Percentiles rank a stretch among this genome's conserved stretches.
Evolutionary conservation across 495 filamentous ascomycete species (phyloP).

Genomic region (Aspergillus sclerotioniger): DNA sequence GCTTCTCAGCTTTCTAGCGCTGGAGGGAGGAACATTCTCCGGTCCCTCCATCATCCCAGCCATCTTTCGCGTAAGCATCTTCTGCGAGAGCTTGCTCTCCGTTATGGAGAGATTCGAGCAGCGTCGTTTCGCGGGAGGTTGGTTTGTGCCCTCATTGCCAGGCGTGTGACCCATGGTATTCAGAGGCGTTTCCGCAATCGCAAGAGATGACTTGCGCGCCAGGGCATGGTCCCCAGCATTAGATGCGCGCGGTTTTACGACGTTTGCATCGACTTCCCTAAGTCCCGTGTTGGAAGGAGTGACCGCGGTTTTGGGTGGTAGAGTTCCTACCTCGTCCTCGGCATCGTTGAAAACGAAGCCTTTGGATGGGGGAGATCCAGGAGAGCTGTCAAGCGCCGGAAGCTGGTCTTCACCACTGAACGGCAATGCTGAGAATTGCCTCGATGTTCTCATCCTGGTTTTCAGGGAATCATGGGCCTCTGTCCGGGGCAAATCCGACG

Average conservation of each 20-base stretch:
- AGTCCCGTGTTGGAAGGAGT: constrained; percentile 48
- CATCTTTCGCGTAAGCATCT: constrained; percentile 46
- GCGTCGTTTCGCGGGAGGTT: constrained; percentile 52
- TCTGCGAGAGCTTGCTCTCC: constrained; percentile 43
- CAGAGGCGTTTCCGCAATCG: constrained; percentile 13
- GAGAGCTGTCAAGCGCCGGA: constrained; percentile 25
- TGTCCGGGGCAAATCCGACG: constrained; percentile 72
- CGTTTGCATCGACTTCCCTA: constrained; percentile 56
- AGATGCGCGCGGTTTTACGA: constrained; percentile 38
- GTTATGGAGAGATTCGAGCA: constrained; percentile 38
- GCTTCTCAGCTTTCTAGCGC: constrained; percentile 28
- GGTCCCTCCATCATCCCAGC: constrained; percentile 51
- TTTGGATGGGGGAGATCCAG: constrained; percentile 35
- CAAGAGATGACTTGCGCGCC: constrained; percentile 22
- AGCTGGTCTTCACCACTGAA: constrained; percentile 33
- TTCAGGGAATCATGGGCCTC: constrained; percentile 66
- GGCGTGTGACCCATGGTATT: constrained; percentile 17
- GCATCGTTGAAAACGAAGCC: constrained; percentile 45
- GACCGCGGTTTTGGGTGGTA: constrained; percentile 33
- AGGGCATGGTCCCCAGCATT: constrained; percentile 21
- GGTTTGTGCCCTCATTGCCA: constrained; percentile 42
- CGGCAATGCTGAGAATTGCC: constrained; percentile 35
- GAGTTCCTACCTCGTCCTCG: constrained; percentile 41
- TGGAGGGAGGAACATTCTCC: constrained; percentile 55
- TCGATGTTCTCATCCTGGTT: constrained; percentile 50